Base-by-base conservation (phyloP, 2,329 filamentous ascomycete genomes). In the Diaporthe australafricana region DNA sequence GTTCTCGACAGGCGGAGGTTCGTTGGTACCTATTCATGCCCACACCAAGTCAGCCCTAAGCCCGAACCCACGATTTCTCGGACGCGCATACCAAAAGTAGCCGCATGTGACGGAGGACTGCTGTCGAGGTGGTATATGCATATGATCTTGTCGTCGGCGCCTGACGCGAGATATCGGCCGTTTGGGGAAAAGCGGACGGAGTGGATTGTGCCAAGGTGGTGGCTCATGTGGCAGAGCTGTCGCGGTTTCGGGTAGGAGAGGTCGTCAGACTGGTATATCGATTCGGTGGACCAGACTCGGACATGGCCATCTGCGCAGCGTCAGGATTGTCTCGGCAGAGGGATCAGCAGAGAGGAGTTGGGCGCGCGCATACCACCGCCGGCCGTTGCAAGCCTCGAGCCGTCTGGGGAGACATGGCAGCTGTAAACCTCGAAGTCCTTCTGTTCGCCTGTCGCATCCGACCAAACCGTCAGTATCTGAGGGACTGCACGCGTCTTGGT, bases 351-450 rank as follows among this genome's bases (percentile, higher is more conserved):
- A 22, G 40, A 27, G 40, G 5, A 25, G 20, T 27, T 40, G 32
- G 32, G 70, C 14, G 68, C 17, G 55, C n/a, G 40, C 90, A 82
- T 85, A 95, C 93, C 93, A 88, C 96, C 96, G 78, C 95, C 96
- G 74, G 96, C 96, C 25, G 96, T 98, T 62, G 96, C 96, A 71
- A 99, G 89, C 75, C 96, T 91, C 79, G 91, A 92, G 76, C 96
- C 96, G 84, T 99, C 96, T 17, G 96, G 94, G 35, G 96, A 99
- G 75, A 99, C 91, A 87, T 98, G 94, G 82, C 96, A 98, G 84
- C 94, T 98, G 86, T 98, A 99, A 76, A 98, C 96, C 84, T 99
- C 96, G 80, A 97, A 97, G 81, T 98, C 95, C 81, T 98, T 98
- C 82, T 97, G 94, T 86, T 99, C 96, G 81, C 96, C 93, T 94